phyloP scores from a whole-genome alignment of 306 rosid species.

The Trifolium pratense region DNA sequence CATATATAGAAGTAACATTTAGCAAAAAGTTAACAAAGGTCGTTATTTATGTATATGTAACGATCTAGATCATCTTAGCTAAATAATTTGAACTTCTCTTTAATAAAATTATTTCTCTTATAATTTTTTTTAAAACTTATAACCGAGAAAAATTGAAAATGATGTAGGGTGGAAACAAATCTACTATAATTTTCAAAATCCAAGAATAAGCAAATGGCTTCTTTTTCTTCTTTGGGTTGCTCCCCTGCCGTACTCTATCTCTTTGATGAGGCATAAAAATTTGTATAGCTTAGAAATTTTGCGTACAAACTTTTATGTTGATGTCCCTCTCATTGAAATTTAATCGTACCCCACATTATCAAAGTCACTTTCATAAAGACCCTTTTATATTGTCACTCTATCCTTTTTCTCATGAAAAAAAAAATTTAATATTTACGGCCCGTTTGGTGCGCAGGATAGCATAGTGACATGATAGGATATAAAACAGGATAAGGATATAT shows the following conservation, averaged over 20 bases:
- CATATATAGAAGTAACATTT: too few species aligned
- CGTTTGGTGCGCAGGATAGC: too few species aligned
- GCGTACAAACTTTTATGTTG: constrained; percentile 39
- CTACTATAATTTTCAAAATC: constrained; percentile 36
- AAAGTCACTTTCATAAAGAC: constrained; percentile 56
- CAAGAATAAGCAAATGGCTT: constrained; percentile 26
- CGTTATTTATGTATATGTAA: too few species aligned
- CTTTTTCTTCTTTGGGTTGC: too few species aligned
- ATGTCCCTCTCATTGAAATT: constrained; percentile 47
- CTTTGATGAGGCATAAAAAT: too few species aligned
- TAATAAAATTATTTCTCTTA: too few species aligned
- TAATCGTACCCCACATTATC: constrained; percentile 36
- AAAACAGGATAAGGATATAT: too few species aligned
- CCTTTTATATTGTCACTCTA: constrained; percentile 46
- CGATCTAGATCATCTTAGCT: not conserved
- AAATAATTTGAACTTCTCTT: not conserved
- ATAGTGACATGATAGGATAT: too few species aligned
- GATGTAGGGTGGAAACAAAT: not conserved
- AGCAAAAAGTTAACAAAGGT: too few species aligned
- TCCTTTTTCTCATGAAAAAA: constrained; percentile 53
- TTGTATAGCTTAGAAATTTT: constrained; percentile 31
- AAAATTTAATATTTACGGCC: too few species aligned
- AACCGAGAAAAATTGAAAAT: not conserved
- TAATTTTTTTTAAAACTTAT: too few species aligned
- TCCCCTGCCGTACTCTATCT: too few species aligned